A percentile compares a stretch with the other conserved stretches of the same genome.
These are phyloP conservation scores for Fusarium keratoplasticum DNA, from an alignment of 2,329 filamentous ascomycete species.

Conservation along the genomic window DNA sequence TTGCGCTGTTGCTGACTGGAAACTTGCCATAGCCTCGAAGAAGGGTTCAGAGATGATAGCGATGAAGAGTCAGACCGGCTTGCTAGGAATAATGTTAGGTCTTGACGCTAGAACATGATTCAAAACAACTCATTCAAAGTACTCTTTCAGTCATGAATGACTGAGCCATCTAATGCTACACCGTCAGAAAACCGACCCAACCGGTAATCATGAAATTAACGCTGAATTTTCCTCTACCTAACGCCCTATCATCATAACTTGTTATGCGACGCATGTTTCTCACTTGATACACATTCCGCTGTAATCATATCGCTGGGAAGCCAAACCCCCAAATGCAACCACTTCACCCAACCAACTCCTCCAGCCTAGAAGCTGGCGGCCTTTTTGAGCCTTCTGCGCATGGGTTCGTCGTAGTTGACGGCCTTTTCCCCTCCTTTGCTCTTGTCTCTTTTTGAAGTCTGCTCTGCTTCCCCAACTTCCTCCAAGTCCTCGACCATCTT, in stretches of 20 bases:
- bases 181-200: background rate
- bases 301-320: slow-evolving; percentile 16
- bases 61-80: slow-evolving; percentile 53
- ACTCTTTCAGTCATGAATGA: background rate
- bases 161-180: background rate
- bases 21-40: slow-evolving; percentile 65
- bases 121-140: background rate
- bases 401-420: background rate
- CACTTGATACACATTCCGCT: slow-evolving; percentile 14
- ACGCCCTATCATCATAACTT: background rate
- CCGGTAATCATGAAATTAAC: background rate
- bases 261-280: background rate
- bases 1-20: slow-evolving; percentile 23
- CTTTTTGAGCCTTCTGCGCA: background rate
- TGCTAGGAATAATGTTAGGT: slow-evolving; percentile 38
- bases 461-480: background rate
- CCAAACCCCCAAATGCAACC: background rate
- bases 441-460: background rate
- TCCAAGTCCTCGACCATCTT: background rate
- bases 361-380: background rate
- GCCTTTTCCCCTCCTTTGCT: background rate
- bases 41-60: slow-evolving; percentile 61
- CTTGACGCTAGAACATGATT: slow-evolving; percentile 14
- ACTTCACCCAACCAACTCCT: background rate
- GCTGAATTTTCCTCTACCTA: slow-evolving; percentile 1